phyloP scores from a whole-genome alignment of 1,284 basidiomycete species.

The Malassezia yamatoensis region DNA sequence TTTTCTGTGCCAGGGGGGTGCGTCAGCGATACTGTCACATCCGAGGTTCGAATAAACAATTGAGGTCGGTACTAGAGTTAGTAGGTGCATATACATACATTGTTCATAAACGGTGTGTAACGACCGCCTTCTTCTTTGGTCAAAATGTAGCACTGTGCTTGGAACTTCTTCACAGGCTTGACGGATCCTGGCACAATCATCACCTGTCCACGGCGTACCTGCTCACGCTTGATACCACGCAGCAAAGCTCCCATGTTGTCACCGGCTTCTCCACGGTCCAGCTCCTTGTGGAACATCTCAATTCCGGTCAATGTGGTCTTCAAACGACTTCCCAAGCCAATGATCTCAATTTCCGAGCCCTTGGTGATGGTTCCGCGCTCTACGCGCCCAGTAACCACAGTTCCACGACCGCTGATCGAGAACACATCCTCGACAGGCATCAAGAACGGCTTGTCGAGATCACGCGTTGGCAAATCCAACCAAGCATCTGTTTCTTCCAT shows the following conservation, averaged over 20 bases:
- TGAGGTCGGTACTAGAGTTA: conserved; percentile 67
- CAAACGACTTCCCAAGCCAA: conserved; percentile 71
- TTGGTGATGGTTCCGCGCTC: conserved; percentile 89
- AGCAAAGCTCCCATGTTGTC: conserved; percentile 99
- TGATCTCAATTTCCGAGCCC: conserved; percentile 84
- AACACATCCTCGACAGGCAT: conserved; percentile 96
- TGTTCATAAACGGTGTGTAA: conserved; percentile 91
- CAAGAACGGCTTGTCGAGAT: conserved; percentile 95
- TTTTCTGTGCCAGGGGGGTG: conserved; percentile 66
- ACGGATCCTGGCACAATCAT: conserved; percentile 82
- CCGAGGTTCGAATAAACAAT: conserved; percentile 89
- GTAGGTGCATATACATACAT: conserved; percentile 46
- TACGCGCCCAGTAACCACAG: conserved; percentile 92
- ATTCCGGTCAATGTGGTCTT: conserved; percentile 96
- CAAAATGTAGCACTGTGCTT: conserved; percentile 51
- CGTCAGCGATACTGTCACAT: conserved; percentile 73
- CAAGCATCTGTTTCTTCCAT: conserved; percentile 82
- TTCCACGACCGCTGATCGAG: conserved; percentile 96
- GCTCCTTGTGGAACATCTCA: conserved; percentile 99
- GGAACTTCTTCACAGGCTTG: conserved; percentile 85
- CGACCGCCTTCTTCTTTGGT: conserved; percentile 98
- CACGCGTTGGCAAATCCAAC: conserved; percentile 90
- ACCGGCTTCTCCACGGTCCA: conserved; percentile 93
- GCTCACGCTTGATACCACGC: conserved; percentile 94
- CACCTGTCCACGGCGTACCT: conserved; percentile 85